Percentiles rank a stretch among this genome's conserved stretches.
Conservation (phyloP, 2,329 filamentous ascomycete genomes). For the Verticillium albo-atrum region DNA sequence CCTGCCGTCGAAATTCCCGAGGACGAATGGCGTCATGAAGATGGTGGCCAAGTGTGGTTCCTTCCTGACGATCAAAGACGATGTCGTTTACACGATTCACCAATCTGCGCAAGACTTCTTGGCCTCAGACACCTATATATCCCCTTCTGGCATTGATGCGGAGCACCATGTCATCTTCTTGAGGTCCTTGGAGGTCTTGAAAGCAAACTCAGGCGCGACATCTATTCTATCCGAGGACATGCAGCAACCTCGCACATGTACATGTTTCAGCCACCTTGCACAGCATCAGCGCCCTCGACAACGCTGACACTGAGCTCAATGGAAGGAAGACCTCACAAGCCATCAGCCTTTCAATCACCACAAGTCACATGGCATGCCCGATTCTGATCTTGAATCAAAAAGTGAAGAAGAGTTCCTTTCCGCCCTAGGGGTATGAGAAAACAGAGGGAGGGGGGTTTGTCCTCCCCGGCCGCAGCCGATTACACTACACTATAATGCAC, state of each 20-base stretch:
- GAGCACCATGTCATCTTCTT: neutral
- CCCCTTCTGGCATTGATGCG: neutral
- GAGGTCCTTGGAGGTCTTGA: neutral
- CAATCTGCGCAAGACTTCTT: neutral
- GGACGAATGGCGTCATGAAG: neutral
- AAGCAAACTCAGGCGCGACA: neutral
- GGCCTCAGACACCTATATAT: neutral
- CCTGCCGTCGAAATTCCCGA: neutral
- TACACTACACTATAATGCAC: constrained; percentile 1
- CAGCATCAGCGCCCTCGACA: no score
- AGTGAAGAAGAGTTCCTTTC: neutral
- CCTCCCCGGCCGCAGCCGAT: constrained; percentile 5
- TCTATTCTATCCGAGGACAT: no score
- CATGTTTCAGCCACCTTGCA: no score
- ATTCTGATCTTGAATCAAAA: no score
- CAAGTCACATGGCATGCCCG: no score
- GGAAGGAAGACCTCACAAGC: no score
- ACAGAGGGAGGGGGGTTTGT: neutral
- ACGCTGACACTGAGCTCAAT: no score
- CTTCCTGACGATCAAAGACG: neutral
- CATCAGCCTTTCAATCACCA: no score
- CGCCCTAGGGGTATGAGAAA: neutral
- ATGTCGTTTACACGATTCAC: neutral
- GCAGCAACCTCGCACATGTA: no score
- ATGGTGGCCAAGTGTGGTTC: neutral